Percentiles rank a stretch among this genome's conserved stretches.
Evolutionary conservation across 176 grass and related monocot genomes (phyloP).

Genomic region (Poa annua): DNA sequence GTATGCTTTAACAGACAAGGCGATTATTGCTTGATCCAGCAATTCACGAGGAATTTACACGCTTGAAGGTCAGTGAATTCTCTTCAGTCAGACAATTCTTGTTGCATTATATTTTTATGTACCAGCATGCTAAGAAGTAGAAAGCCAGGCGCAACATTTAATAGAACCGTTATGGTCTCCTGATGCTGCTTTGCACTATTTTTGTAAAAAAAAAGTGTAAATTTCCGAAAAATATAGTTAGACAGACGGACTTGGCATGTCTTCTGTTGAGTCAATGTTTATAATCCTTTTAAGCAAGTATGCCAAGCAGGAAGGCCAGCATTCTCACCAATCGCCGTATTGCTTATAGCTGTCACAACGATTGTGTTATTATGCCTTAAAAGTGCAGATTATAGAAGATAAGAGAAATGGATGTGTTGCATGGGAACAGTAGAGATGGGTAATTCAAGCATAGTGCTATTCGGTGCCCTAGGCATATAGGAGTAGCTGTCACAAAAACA

Average conservation of each 20-base stretch:
- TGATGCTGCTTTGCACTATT: neutral
- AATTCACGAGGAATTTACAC: slow-evolving; percentile 98
- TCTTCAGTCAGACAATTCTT: neutral
- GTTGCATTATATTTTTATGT: slow-evolving; percentile 21
- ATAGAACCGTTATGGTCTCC: neutral
- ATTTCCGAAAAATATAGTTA: neutral
- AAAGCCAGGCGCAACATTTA: neutral
- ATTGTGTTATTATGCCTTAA: neutral
- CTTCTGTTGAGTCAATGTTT: slow-evolving; percentile 5
- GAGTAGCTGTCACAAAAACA: neutral
- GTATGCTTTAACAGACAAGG: slow-evolving; percentile 73
- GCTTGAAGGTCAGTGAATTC: slow-evolving; percentile 65
- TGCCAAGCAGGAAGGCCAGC: neutral
- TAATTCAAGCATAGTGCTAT: slow-evolving; percentile 16
- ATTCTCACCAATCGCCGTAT: neutral
- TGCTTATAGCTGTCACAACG: neutral
- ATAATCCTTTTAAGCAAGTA: slow-evolving; percentile 7
- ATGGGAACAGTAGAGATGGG: neutral
- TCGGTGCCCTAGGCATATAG: neutral
- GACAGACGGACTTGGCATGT: neutral
- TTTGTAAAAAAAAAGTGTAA: neutral
- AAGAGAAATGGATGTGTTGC: neutral
- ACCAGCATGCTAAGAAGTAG: slow-evolving; percentile 11
- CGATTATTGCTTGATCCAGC: slow-evolving; percentile 97
- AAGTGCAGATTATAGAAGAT: neutral